Base-by-base conservation (phyloP, 768 basidiomycete genomes). In the Cystofilobasidium bisporidii region DNA sequence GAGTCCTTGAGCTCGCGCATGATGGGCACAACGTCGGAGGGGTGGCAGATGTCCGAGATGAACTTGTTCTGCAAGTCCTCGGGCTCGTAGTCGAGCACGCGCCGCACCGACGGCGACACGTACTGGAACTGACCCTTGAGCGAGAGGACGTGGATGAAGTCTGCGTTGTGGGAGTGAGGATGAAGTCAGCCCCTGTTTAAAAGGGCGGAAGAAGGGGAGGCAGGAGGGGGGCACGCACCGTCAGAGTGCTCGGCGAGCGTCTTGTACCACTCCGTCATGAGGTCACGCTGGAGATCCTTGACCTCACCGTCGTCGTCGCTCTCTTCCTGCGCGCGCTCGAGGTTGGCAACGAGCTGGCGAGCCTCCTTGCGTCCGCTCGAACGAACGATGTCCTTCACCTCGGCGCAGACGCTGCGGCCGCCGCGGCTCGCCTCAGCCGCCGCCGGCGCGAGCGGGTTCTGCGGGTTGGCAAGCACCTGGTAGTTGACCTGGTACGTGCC, bases 61-160 rank as follows among this genome's bases (percentile, higher is more conserved):
- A 83, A 82, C 73, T 83, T 84, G 63, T 89, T 89, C 30, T 89
- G 81, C 64, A 98, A 84, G 67, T 94, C 90, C 38, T 84, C 81
- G 2, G 92, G 86, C 30, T 87, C 84, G 78, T 93, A 96, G 43
- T 93, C 93, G 41, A 98, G 81, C 14, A 91, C 84, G 33, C 83
- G 79, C 15, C 82, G 79, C 24, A 94, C 84, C 30, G 87, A 83
- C 1, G 91, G 91, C 0, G 91, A 89, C 61, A 91, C 88, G 75
- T 96, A 99, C 58, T 94, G 84, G 77, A 98, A 91, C 20, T 83
- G 81, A 33, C 94, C 94, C 74, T 97, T 93, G 72, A 96, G 84
- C 2, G 89, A 91, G 47, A 99, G 81, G 63, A 97, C 92, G 74
- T 88, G 87, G 28, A 96, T 79, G 75, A 94, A 89, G 75, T 97